Conservation (phyloP, 2,329 filamentous ascomycete genomes). For the Claviceps cyperi region DNA sequence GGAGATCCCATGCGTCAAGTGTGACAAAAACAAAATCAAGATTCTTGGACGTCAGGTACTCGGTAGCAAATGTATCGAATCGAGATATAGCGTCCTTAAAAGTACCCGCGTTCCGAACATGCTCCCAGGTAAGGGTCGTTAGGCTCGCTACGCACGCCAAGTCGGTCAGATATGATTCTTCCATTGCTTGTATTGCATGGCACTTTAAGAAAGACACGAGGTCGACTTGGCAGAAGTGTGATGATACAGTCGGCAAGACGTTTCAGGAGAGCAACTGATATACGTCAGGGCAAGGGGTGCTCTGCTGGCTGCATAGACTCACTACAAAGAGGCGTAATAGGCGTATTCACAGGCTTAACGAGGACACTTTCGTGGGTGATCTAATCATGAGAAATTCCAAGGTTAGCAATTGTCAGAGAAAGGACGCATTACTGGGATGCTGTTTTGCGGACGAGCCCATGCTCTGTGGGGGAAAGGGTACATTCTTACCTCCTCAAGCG, state of each 20-base stretch:
- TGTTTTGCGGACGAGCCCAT: not conserved
- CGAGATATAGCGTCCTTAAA: conserved; percentile 94
- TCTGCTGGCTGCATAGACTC: conserved; percentile 34
- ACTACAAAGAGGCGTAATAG: conserved; percentile 98
- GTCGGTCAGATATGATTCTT: not conserved
- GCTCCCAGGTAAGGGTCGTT: conserved; percentile 96
- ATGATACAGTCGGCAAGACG: not conserved
- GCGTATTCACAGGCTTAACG: conserved; percentile 96
- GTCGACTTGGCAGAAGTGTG: not conserved
- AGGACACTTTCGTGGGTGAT: conserved; percentile 90
- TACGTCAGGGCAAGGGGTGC: conserved; percentile 2
- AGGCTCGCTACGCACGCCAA: conserved; percentile 58
- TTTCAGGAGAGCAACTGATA: not conserved
- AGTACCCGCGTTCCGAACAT: conserved; percentile 91
- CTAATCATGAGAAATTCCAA: conserved; percentile 30
- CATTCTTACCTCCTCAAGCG: conserved; percentile 70
- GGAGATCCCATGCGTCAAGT: conserved; percentile 94
- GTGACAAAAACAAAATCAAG: conserved; percentile 97
- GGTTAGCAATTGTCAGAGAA: conserved; percentile 8
- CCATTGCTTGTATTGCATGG: not conserved
- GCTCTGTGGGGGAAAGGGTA: conserved; percentile 4
- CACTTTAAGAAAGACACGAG: not conserved
- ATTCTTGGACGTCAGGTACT: conserved; percentile 81
- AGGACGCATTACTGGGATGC: not conserved
- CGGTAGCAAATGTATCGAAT: conserved; percentile 85